Base-by-base conservation (phyloP, 768 basidiomycete species). In the Lactarius pseudohatsudake region DNA sequence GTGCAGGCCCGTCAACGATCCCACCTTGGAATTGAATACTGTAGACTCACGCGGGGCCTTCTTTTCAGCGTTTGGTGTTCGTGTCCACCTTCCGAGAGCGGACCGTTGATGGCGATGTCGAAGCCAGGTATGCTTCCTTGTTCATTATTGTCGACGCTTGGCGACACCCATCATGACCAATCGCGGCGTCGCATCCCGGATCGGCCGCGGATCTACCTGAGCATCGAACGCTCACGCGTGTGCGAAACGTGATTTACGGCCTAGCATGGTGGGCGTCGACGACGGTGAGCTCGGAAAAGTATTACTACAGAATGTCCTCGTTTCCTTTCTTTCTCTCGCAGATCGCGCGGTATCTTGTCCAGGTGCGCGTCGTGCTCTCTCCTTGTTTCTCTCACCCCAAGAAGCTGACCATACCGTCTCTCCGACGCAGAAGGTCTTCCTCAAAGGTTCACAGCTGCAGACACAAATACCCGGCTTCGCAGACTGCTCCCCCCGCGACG, bases 201-300 rank as follows among this genome's bases (percentile, higher is more conserved):
- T 22, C 78, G 83, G 66, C 80, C 89, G 56, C 87, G 94, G 63
- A 86, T 98, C 62, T 94, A 38, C 73, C 80, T 98, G 54, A 96
- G 89, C 72, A 86, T 91, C 13, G 96, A 98, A 79, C 81, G 94
- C 47, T 93, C 91, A 83, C 82, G 96, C 43, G 93, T 91, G 9
- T 92, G 91, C 69, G 96, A 62, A 94, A 97, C 93, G 1, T 94
- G 90, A 34, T 34, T 34, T 34, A 34, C 34, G 8, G 34, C 34
- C 8, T 34, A 9, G 34, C 9, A 34, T 34, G 61, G 96, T 2
- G 81, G 61, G 96, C 2, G 81, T 96, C 18, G 96, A 98, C 75
- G 91, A 89, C 16, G 95, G 95, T 76, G 45, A 8, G 20, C 72
- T 98, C 8, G 91, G 88, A 13, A 34, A 34, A 34, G 34, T 34